Percentiles rank a stretch among this genome's conserved stretches.
Evolutionary conservation across 2,329 filamentous ascomycete genomes (phyloP).

Genomic region (Cytospora chrysosperma): DNA sequence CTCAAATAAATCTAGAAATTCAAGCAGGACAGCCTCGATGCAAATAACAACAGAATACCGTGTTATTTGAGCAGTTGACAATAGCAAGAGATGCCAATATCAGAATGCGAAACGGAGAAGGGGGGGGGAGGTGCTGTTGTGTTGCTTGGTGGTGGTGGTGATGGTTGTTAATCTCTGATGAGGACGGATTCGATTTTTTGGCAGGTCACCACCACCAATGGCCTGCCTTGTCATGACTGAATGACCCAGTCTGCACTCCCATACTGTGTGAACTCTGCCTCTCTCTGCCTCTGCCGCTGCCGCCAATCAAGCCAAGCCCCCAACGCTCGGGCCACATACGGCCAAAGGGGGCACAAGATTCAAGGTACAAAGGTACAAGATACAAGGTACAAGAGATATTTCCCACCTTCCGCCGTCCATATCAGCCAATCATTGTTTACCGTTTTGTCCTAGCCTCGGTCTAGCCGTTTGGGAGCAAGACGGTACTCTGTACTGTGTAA

Average conservation of each 20-base stretch:
- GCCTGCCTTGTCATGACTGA: background rate
- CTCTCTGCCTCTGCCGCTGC: background rate
- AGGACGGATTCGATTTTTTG: slow-evolving; percentile 23
- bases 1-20: slow-evolving; percentile 12
- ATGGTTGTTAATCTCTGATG: slow-evolving; percentile 4
- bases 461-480: slow-evolving; percentile 3
- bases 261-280: too few species aligned
- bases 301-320: slow-evolving; percentile 1
- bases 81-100: slow-evolving; percentile 21
- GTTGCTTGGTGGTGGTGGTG: background rate
- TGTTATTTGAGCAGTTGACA: slow-evolving; percentile 7
- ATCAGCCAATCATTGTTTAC: slow-evolving; percentile 21
- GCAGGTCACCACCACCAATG: background rate
- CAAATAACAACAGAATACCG: background rate
- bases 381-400: background rate
- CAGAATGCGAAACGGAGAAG: slow-evolving; percentile 19
- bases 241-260: background rate
- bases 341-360: background rate
- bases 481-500: too few species aligned
- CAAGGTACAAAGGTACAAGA: background rate
- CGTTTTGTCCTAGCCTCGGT: slow-evolving; percentile 10
- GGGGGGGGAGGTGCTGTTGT: background rate
- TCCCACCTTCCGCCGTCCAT: background rate
- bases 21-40: background rate
- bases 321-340: slow-evolving; percentile 2